Base-by-base conservation (phyloP, 2,329 filamentous ascomycete genomes). In the Aulographum hederae region DNA sequence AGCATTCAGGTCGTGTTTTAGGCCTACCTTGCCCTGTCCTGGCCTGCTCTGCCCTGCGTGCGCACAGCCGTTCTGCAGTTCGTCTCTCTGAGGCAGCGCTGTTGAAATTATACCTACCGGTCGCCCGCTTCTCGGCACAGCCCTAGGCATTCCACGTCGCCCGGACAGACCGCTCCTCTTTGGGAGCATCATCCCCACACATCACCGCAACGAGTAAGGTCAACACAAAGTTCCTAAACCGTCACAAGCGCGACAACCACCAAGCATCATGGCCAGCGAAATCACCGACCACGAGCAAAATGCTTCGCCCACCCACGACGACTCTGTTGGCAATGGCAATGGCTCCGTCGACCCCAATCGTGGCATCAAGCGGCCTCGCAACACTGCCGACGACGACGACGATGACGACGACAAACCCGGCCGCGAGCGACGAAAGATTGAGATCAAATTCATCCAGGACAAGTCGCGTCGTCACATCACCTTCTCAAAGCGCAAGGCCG, bases 361-460 rank as follows among this genome's bases (percentile, higher is more conserved):
- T 53, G 84, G 82, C 54, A 70, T 84, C 59, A 95, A 95, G 69
- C 84, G 86, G 47, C 71, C 69, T 56, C 81, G 79, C 40, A 76
- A 61, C 48, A 61, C 78, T 45, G 53, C 75, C 48, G 86, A 95
- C 53, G 89, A 95, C 52, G 89, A 95, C 43, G 86, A 95, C 42
- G 89, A 95, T 42, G 85, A 95, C 46, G 85, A 93, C 46, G 86
- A 94, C 58, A 95, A 95, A 73, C 82, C 82, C 40, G 84, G 84
- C 21, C 85, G 89, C 58, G 89, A 95, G 70, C 78, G 89, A 53
- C 76, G 89, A 63, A 98, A 98, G 78, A 98, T 98, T 50, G 89
- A 98, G 61, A 98, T 98, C 65, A 98, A 98, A 70, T 98, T 98
- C 64, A 98, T 98, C 58, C 86, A 85, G 60, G 89, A 98, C 63